Evolutionary conservation across 805 yeast species (phyloP).

Genomic region (Yamadazyma sp.): DNA sequence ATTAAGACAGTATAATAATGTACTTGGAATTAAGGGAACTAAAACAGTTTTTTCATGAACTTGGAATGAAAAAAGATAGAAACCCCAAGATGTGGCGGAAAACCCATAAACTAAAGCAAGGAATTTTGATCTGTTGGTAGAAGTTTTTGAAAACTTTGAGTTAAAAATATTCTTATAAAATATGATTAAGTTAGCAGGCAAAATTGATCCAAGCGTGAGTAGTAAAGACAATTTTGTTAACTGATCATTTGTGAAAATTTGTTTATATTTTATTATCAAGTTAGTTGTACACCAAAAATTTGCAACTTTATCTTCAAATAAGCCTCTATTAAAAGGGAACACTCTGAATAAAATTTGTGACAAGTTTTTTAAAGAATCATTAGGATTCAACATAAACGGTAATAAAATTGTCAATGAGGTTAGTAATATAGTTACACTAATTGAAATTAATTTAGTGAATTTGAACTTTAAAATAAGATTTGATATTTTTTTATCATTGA

Average conservation of each 20-base stretch:
- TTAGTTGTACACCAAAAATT: conserved; percentile 97
- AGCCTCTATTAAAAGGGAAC: conserved; percentile 90
- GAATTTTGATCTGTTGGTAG: conserved; percentile 14
- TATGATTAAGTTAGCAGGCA: conserved; percentile 29
- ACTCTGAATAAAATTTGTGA: conserved; percentile 61
- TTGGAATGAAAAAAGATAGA: conserved; percentile 87
- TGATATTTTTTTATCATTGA: conserved; percentile 11
- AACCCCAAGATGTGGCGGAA: conserved; percentile 80
- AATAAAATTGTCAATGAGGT: conserved; percentile 50
- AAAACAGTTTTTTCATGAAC: conserved; percentile 94
- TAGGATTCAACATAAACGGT: conserved; percentile 51
- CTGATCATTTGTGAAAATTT: conserved; percentile 49
- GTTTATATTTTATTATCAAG: conserved; percentile 66
- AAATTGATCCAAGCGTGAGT: conserved; percentile 43
- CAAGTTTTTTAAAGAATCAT: conserved; percentile 25
- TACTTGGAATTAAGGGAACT: conserved; percentile 82
- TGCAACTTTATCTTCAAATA: conserved; percentile 96
- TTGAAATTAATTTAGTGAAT: conserved; percentile 53
- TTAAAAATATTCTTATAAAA: conserved; percentile 34
- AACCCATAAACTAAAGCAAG: conserved; percentile 57
- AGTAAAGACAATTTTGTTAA: conserved; percentile 57
- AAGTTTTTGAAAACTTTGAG: conserved; percentile 13
- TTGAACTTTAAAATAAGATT: conserved; percentile 35
- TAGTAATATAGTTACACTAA: conserved; percentile 60
- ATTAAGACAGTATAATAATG: conserved; percentile 57